Conservation (phyloP, 2,329 filamentous ascomycete species). For the Calonectria montana region DNA sequence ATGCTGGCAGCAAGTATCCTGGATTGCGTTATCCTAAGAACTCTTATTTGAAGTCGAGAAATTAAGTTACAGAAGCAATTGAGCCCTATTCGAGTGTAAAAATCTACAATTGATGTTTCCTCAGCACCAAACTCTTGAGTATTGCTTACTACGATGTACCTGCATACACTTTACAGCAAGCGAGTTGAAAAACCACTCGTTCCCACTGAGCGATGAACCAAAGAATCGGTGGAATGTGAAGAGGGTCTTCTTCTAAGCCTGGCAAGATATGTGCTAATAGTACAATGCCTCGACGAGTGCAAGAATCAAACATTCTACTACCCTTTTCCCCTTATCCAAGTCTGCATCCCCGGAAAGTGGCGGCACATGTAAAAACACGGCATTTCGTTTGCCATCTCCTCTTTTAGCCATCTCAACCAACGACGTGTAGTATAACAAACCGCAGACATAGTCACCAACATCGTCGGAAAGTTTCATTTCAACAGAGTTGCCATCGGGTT, state of each 20-base stretch:
- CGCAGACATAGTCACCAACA: conserved; percentile 12
- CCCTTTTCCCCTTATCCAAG: neutral
- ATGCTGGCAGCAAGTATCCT: no score
- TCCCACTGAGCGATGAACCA: no score
- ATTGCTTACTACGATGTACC: no score
- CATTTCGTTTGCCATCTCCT: neutral
- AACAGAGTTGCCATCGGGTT: neutral
- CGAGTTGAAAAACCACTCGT: no score
- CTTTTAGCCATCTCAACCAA: neutral
- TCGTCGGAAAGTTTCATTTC: conserved; percentile 7
- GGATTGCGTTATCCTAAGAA: no score
- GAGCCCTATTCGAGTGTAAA: no score
- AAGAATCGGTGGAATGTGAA: neutral
- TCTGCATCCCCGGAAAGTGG: neutral
- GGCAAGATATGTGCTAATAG: neutral
- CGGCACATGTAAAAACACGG: neutral
- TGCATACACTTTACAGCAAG: no score
- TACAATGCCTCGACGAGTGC: neutral
- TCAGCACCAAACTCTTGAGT: no score
- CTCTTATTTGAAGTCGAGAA: no score
- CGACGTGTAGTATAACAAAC: conserved; percentile 5
- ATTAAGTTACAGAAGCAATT: no score
- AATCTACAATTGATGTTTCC: no score
- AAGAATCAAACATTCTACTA: neutral
- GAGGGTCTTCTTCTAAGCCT: neutral